Percentiles rank a stretch among this genome's conserved stretches.
Conservation (phyloP, 2,329 filamentous ascomycete genomes). For the Trichoderma sp. region DNA sequence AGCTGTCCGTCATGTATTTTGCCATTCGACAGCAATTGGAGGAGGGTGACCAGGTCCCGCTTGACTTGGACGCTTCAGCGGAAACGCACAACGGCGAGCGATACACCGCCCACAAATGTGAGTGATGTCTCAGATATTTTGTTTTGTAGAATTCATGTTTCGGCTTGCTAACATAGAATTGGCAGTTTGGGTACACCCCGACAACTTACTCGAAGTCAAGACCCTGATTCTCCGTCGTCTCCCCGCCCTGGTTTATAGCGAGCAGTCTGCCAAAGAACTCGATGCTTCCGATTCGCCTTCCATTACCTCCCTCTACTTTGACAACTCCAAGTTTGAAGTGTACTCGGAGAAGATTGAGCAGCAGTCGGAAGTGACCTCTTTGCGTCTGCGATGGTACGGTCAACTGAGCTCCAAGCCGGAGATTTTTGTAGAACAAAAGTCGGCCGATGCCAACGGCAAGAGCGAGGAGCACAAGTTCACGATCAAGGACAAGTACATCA, state of each 20-base stretch:
- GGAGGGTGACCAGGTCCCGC: slow-evolving; percentile 50
- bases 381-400: slow-evolving; percentile 91
- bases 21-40: slow-evolving; percentile 86
- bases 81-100: slow-evolving; percentile 68
- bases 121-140: slow-evolving; percentile 38
- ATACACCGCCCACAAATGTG: slow-evolving; percentile 87
- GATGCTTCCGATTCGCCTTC: slow-evolving; percentile 84
- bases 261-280: slow-evolving; percentile 79
- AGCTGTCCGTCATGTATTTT: slow-evolving; percentile 93
- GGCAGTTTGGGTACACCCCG: slow-evolving; percentile 88
- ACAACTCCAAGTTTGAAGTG: slow-evolving; percentile 81
- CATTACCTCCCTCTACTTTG: slow-evolving; percentile 95
- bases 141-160: background rate
- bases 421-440: slow-evolving; percentile 88
- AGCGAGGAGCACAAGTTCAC: slow-evolving; percentile 80
- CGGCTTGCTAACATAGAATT: slow-evolving; percentile 18
- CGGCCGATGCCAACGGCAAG: slow-evolving; percentile 72
- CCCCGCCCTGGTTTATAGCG: slow-evolving; percentile 90
- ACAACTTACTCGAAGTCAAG: slow-evolving; percentile 96
- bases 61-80: slow-evolving; percentile 56
- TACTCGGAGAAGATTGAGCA: slow-evolving; percentile 85
- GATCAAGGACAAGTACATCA: slow-evolving; percentile 94
- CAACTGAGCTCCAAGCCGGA: slow-evolving; percentile 78
- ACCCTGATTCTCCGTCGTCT: slow-evolving; percentile 90
- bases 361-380: slow-evolving; percentile 73